Base-by-base conservation (phyloP, 768 basidiomycete species). In the Hypholoma fasciculare region DNA sequence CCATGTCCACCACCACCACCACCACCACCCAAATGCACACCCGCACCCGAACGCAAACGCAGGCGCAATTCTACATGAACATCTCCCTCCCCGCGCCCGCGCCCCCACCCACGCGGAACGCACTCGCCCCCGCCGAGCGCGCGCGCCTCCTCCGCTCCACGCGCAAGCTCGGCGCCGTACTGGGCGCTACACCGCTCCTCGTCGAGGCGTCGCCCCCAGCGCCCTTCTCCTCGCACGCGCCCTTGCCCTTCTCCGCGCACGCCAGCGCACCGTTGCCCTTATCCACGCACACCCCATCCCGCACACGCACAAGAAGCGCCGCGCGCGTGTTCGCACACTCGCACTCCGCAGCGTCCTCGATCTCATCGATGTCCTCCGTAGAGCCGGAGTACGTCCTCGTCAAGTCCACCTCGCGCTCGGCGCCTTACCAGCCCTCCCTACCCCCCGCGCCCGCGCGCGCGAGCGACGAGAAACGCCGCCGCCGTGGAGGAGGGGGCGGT, bases 131-230 rank as follows among this genome's bases (percentile, higher is more conserved):
- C 0, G 63, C 75, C 9, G 77, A 86, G 40, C 81, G 85, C 5
- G 62, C 74, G 4, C 81, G 80, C 42, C 78, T 87, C n/a, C 71
- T 86, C 42, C 82, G 82, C 44, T 82, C 85, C 0, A 81, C 83
- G 11, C 76, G 78, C 60, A 88, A 87, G 67, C 77, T 88, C 26
- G 77, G 76, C 11, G 77, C 80, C 14, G 65, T 88, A 3, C 71
- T 87, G 4, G 86, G 87, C 1, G 67, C 74, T 7, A 75, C 75
- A 0, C 78, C 78, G 0, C 64, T 70, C 34, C 62, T 78, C 56
- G 48, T 79, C 34, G 75, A 76, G 56, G 61, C 39, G 60, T 63
- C 23, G 26, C 53, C 44, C n/a, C 44, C 44, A 47, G 19, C 7
- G 23, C 23, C 23, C 23, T 23, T 23, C 1, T 23, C 23, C 23